Base-by-base conservation (phyloP, 2,329 filamentous ascomycete genomes). In the Nothophaeocryptopus gaeumannii region DNA sequence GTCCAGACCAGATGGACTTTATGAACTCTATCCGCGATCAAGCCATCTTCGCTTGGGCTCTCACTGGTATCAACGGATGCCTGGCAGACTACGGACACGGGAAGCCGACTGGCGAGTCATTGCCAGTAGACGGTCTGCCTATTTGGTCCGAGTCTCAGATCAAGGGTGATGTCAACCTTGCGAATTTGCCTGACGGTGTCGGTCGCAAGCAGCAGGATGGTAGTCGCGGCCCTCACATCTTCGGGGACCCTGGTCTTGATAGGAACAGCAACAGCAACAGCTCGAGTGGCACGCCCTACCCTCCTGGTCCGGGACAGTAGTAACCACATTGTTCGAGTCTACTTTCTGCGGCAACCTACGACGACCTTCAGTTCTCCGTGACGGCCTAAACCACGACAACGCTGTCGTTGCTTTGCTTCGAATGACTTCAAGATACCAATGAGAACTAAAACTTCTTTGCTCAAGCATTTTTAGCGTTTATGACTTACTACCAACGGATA, bases 1-100 rank as follows among this genome's bases (percentile, higher is more conserved):
- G 81, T 33, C 73, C 78, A 13, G 58, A 59, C 29, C 64, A 77
- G 39, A 77, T 82, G 20, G 78, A 83, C 46, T 82, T 93, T 61
- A 89, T 93, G 86, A 78, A 79, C 47, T 86, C 85, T 2, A 95
- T 95, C 58, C 83, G 86, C 49, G 88, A 93, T 46, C 86, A 91
- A 40, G 88, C 87, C 1, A 86, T 93, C n/a, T 93, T 95, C 65
- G 88, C 88, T 8, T 95, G 88, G 88, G 85, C 84, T 1, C 71
- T 92, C 9, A 82, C 84, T 16, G 88, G 88, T 15, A 91, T 91
- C 72, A 92, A 93, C 66, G 85, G 85, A 11, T 84, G 82, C 35
- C 71, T 92, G 46, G 82, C 83, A 12, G 75, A 80, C 2, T 86
- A 85, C 61, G 75, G 80, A 39, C 75, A 74, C 4, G 86, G 87